Evolutionary conservation across 176 grass and related monocot species (phyloP).

Genomic region (Musa beccarii): DNA sequence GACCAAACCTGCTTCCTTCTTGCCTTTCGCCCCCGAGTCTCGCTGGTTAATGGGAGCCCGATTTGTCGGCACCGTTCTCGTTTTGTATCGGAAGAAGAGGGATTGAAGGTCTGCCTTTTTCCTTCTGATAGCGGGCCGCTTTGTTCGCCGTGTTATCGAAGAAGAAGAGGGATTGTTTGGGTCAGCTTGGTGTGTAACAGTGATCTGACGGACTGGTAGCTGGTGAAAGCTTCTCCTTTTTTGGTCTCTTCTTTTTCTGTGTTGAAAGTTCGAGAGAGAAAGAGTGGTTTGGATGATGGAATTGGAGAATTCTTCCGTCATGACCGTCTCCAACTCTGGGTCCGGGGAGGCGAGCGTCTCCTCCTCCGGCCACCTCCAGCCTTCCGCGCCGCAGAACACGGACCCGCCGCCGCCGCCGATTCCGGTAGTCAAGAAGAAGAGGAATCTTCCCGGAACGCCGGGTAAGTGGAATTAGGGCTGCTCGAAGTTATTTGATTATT

Average conservation of each 20-base stretch:
- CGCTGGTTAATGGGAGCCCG: background rate
- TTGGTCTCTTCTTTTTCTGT: background rate
- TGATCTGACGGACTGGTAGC: constrained; percentile 6
- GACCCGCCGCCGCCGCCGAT: constrained; percentile 19
- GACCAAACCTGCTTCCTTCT: constrained; percentile 10
- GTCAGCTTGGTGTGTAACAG: background rate
- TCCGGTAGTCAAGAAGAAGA: constrained; percentile 74
- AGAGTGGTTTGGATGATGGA: constrained; percentile 38
- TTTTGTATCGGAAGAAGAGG: background rate
- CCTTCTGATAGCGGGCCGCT: background rate
- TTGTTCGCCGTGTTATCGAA: too few species aligned
- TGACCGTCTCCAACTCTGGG: constrained; percentile 36
- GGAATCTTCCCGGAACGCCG: constrained; percentile 91
- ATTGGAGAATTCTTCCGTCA: constrained; percentile 48
- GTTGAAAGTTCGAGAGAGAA: background rate
- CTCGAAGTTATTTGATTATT: background rate
- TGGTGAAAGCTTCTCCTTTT: background rate
- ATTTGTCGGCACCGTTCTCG: background rate
- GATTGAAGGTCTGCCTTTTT: background rate
- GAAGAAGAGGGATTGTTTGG: background rate
- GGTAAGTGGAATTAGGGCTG: constrained; percentile 30
- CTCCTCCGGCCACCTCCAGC: constrained; percentile 36
- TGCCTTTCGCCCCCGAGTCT: constrained; percentile 2
- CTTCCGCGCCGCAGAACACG: background rate
- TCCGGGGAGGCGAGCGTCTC: constrained; percentile 43